Base-by-base conservation (phyloP, 1,284 basidiomycete species). In the Anthracocystis walkeri region DNA sequence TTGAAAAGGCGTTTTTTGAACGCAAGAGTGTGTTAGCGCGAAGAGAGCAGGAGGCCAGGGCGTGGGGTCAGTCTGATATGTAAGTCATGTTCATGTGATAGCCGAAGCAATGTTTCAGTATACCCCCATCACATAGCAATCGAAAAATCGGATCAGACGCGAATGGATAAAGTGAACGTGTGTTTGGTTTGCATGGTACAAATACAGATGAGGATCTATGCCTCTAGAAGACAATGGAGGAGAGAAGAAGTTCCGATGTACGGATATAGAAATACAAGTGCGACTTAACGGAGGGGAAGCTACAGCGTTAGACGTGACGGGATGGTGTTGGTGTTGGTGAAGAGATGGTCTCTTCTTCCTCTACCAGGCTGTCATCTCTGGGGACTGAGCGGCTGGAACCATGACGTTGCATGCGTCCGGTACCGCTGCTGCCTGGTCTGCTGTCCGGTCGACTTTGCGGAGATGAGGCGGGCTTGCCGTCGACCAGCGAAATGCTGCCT, bases 1-100 rank as follows among this genome's bases (percentile, higher is more conserved):
- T 96, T 76, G 96, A 99, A 87, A 93, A 92, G 88, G 94, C 94
- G 79, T 87, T 77, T 7, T 75, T 84, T 38, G 69, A 78, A 46
- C 54, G 73, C 11, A 76, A 77, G 21, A 55, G 53, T 27, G 59
- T 48, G 23, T 50, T 78, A 25, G 56, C 33, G 16, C 46, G 51
- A 5, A 53, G 68, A n/a, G 65, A 67, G 29, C 59, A 61, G 20
- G 69, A 75, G 49, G 57, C 65, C 2, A 53, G 67, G 48, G 78
- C 75, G 65, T 79, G 70, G 67, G 67, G 74, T 25, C 69, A 73
- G 45, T 63, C 71, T 33, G 77, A 79, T 41, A 74, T 79, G 69
- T 79, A 41, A 16, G 14, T 4, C 4, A 16, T 16, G 35, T 38
- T 8, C 7, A 21, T 6, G 29, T 14, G 11, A n/a, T 27, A 14